Conservation (phyloP, 169 alveolate genomes). For the Eimeria maxima region DNA sequence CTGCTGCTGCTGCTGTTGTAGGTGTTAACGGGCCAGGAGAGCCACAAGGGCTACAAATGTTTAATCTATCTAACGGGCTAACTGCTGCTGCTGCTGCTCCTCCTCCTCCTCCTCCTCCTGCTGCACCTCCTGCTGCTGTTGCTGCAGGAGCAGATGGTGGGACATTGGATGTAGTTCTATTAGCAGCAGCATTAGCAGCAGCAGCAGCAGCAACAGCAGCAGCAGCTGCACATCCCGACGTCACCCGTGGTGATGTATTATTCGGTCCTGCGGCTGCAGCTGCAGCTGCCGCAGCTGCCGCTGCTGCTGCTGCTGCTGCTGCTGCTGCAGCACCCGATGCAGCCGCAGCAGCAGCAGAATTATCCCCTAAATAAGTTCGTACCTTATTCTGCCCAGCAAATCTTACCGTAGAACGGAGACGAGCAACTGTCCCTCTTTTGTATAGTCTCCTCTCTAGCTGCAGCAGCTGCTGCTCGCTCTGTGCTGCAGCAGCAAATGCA, state of each 20-base stretch:
- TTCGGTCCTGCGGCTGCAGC: too few relatives aligned
- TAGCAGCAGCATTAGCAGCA: background rate
- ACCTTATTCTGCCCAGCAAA: background rate
- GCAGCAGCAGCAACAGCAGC: conserved; percentile 53
- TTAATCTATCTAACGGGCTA: too few relatives aligned
- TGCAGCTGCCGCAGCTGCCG: background rate
- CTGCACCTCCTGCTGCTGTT: background rate
- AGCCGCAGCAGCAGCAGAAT: background rate
- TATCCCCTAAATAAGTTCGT: background rate
- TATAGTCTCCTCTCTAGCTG: conserved; percentile 6
- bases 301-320: too few relatives aligned
- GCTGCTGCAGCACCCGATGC: background rate
- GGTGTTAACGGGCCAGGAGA: too few relatives aligned
- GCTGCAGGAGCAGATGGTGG: background rate
- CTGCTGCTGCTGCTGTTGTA: background rate
- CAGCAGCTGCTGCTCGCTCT: conserved; percentile 46
- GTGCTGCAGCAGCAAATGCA: too few relatives aligned
- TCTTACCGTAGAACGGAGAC: background rate
- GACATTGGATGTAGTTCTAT: background rate
- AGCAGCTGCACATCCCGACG: background rate
- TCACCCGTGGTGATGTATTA: too few relatives aligned
- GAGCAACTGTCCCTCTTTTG: background rate
- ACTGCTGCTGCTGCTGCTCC: background rate
- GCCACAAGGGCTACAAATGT: too few relatives aligned
- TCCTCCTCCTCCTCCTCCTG: background rate